These are phyloP conservation scores for Cutaneotrichosporon curvatum DNA, from an alignment of 1,284 basidiomycete species.

Conservation along the genomic window DNA sequence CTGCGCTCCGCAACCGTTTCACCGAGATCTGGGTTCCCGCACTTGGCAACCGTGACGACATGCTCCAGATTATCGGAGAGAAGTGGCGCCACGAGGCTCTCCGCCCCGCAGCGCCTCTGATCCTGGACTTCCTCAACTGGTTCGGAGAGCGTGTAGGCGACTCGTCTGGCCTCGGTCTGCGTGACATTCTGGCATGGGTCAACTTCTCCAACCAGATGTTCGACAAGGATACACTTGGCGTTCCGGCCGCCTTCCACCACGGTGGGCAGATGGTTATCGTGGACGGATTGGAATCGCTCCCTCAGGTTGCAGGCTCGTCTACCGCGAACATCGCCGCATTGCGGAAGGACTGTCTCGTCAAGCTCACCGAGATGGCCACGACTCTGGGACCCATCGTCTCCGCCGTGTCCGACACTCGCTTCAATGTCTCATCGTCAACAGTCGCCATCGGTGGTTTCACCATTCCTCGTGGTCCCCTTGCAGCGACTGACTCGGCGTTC, in stretches of 20 bases:
- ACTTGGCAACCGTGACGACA: slow-evolving; percentile 67
- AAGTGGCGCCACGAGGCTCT: slow-evolving; percentile 64
- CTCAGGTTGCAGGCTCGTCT: slow-evolving; percentile 53
- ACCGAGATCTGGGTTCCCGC: slow-evolving; percentile 99
- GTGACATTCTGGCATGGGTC: slow-evolving; percentile 93
- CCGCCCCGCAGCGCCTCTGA: slow-evolving; percentile 54
- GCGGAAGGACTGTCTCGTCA: slow-evolving; percentile 33
- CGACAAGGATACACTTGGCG: slow-evolving; percentile 41
- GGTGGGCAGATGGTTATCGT: slow-evolving; percentile 79
- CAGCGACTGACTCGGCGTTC: slow-evolving; percentile 50
- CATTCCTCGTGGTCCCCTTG: slow-evolving; percentile 56
- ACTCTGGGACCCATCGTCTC: slow-evolving; percentile 15
- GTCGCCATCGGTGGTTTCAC: slow-evolving; percentile 71
- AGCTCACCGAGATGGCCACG: slow-evolving; percentile 25
- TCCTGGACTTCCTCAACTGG: slow-evolving; percentile 82
- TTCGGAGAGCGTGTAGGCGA: slow-evolving; percentile 61
- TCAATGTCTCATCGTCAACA: slow-evolving; percentile 19
- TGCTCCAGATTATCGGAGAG: slow-evolving; percentile 68
- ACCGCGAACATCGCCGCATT: slow-evolving; percentile 27
- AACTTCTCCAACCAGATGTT: slow-evolving; percentile 69
- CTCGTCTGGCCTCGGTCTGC: slow-evolving; percentile 58
- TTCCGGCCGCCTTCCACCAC: slow-evolving; percentile 66
- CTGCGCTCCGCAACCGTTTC: slow-evolving; percentile 93
- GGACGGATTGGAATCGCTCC: slow-evolving; percentile 72
- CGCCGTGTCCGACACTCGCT: slow-evolving; percentile 1